These are phyloP conservation scores for Entamoeba invadens DNA, from an alignment of 208 protist genomes.

Conservation along the genomic window DNA sequence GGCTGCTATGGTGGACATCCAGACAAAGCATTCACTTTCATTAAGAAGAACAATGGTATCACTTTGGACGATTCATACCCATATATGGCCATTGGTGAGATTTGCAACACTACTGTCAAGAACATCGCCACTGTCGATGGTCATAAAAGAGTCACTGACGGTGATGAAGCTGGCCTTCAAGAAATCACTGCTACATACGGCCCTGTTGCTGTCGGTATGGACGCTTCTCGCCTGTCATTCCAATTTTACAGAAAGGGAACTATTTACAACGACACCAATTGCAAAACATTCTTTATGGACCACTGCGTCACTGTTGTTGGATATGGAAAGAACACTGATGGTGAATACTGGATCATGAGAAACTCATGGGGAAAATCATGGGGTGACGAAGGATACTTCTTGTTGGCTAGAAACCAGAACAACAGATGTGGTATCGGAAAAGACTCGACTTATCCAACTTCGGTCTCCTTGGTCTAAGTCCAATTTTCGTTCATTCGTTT, in stretches of 20 bases:
- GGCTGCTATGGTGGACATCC: neutral
- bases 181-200: neutral
- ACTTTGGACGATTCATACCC: neutral
- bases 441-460: neutral
- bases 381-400: conserved; percentile 1
- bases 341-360: conserved; percentile 5
- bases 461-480: no score
- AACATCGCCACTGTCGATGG: neutral
- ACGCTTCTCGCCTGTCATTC: neutral
- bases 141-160: neutral
- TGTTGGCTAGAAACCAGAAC: neutral
- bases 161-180: neutral
- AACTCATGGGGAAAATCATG: conserved; percentile 1
- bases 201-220: neutral
- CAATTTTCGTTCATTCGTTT: no score
- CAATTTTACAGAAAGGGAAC: conserved; percentile 2
- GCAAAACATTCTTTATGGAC: neutral
- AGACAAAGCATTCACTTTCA: neutral
- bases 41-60: neutral
- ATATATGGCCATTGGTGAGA: neutral
- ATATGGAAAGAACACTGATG: conserved; percentile 10
- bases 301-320: conserved; percentile 11
- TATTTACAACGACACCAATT: neutral
- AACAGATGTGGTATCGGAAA: neutral
- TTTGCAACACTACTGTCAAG: neutral